Evolutionary conservation across 371 early-diverging fungal species (phyloP).

Genomic region (Syncephalis fuscata): DNA sequence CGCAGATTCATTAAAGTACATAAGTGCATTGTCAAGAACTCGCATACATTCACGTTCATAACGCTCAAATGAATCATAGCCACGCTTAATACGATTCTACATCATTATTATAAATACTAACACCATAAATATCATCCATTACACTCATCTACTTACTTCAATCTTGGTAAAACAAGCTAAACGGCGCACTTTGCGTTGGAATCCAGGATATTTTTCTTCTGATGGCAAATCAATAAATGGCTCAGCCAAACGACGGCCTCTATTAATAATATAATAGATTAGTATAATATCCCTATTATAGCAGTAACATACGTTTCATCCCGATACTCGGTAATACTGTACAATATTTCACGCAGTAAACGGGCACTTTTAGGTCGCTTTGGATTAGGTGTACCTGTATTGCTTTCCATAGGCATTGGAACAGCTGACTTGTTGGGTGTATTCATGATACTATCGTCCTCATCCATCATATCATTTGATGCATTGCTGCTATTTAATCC

Average conservation of each 20-base stretch:
- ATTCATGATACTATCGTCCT: not conserved
- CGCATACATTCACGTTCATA: conserved; percentile 45
- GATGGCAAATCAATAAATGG: conserved; percentile 65
- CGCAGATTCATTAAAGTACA: conserved; percentile 56
- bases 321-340: not conserved
- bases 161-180: conserved; percentile 60
- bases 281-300: not conserved
- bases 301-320: not conserved
- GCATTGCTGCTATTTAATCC: too few species aligned
- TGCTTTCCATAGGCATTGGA: not conserved
- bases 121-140: not conserved
- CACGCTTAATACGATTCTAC: conserved; percentile 28
- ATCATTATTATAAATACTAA: not conserved
- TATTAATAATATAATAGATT: conserved; percentile 3
- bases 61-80: conserved; percentile 37
- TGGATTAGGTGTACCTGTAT: not conserved
- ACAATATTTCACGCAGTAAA: not conserved
- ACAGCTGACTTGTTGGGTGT: not conserved
- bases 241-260: conserved; percentile 37
- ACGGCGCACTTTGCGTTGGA: conserved; percentile 62
- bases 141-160: conserved; percentile 26
- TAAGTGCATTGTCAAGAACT: conserved; percentile 53
- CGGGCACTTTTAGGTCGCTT: not conserved
- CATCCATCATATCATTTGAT: too few species aligned
- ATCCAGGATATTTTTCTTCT: conserved; percentile 68